phyloP scores from a whole-genome alignment of 352 stramenopile genomes.

The Pythium myriotylum region DNA sequence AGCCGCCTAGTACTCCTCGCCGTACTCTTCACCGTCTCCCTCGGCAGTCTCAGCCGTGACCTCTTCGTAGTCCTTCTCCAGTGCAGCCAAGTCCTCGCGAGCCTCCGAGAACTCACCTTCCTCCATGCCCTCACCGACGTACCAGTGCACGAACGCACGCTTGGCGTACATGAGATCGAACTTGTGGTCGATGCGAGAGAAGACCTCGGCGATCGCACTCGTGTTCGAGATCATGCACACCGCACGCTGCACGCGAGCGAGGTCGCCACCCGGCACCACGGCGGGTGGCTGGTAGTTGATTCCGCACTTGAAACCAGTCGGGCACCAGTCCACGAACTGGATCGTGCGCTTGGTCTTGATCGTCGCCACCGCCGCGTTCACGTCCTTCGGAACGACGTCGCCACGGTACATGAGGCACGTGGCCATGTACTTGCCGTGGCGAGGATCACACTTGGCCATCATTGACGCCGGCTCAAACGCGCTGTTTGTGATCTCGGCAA shows the following conservation, averaged over 20 bases:
- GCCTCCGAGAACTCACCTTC: constrained; percentile 99
- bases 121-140: constrained; percentile 99
- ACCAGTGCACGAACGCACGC: constrained; percentile 98
- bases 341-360: constrained; percentile 99
- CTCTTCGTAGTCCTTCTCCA: constrained; percentile 99
- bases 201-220: constrained; percentile 96
- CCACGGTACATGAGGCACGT: no score
- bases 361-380: constrained; percentile 94
- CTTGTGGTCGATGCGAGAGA: constrained; percentile 98
- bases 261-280: constrained; percentile 95
- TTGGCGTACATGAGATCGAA: constrained; percentile 99
- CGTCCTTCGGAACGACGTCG: constrained; percentile 91
- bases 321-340: constrained; percentile 98
- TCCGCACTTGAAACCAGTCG: constrained; percentile 95
- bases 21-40: constrained; percentile 93
- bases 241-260: constrained; percentile 94
- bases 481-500: no score
- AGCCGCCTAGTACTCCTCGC: constrained; percentile 82
- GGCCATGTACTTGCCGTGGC: constrained; percentile 99
- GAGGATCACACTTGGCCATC: constrained; percentile 99
- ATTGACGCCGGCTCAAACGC: constrained; percentile 97
- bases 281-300: constrained; percentile 88
- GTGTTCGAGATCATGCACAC: constrained; percentile 99
- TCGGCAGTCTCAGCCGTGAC: constrained; percentile 97
- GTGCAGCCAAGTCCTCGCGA: constrained; percentile 96